Evolutionary conservation across 768 basidiomycete species (phyloP), one percentile per base, ranked within the genome.

Genomic region (Tubosaeta brunneosetosa): DNA sequence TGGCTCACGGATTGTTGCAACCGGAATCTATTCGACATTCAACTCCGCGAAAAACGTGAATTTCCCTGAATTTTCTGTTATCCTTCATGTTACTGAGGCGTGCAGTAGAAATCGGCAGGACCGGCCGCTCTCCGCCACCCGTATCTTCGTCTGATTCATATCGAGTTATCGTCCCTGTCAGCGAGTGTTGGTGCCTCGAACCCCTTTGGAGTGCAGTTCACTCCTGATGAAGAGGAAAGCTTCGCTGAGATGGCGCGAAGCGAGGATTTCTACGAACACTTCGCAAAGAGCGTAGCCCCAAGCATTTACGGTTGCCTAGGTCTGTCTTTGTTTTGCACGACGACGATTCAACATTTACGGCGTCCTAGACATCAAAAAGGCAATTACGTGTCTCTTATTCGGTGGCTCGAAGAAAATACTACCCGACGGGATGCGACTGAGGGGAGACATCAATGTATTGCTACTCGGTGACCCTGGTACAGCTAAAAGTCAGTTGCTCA

Each of bases 391-490:
- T 68, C 74, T 99, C n/a, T 75, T 99, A 7, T 93, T 98, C 60
- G 97, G 97, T 27, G 97, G 97, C 6, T 94, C 94, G 17, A 98
- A 94, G 74, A 99, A 99, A 71, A 77, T 97, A 46, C 73, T 99
- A 6, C 97, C 97, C 8, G 97, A 99, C 66, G 94, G 97, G 9
- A 94, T 97, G 91, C 81, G 97, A 31, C 72, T 99, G 38, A 80
- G 97, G 66, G 97, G 97, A 11, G 97, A 99, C 66, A 98, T 99
- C 67, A 99, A 99, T 66, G 97, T 99, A 17, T 74, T 99, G 10
- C 72, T 98, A 26, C 81, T 99, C 27, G 97, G 97, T 69, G 97
- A 99, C 68, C 97, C 97, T 8, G 97, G 97, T 72, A 98, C 97
- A 13, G 97, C 97, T 19, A 99, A 99, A 71, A 91, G 88, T 74